Evolutionary conservation across 2,329 filamentous ascomycete genomes (phyloP).

Genomic region (Teratosphaeriaceae sp.): DNA sequence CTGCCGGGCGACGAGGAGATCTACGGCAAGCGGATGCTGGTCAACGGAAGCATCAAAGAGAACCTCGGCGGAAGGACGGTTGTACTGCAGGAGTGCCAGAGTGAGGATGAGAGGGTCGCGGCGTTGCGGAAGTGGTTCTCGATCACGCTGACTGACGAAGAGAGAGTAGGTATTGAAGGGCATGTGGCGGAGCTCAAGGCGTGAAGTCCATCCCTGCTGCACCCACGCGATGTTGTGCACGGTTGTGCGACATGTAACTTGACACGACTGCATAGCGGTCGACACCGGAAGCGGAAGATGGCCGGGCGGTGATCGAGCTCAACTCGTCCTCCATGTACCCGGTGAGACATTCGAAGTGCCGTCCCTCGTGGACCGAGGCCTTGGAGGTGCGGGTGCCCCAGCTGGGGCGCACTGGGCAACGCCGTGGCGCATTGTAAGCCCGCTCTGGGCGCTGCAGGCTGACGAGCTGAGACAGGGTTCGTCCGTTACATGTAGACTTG

Average conservation of each 20-base stretch:
- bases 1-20: conserved; percentile 21
- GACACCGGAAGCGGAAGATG: too few species aligned
- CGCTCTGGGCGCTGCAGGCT: not conserved
- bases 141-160: conserved; percentile 34
- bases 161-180: conserved; percentile 30
- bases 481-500: too few species aligned
- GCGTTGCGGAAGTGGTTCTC: conserved; percentile 40
- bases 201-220: too few species aligned
- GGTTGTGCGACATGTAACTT: too few species aligned
- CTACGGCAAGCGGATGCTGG: conserved; percentile 34
- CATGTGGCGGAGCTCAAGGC: not conserved
- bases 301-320: too few species aligned
- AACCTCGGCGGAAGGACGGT: conserved; percentile 40
- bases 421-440: not conserved
- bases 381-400: too few species aligned
- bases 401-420: too few species aligned
- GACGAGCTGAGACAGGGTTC: not conserved
- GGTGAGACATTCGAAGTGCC: too few species aligned
- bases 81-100: conserved; percentile 34
- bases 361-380: conserved; percentile 1
- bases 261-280: too few species aligned
- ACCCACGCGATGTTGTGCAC: not conserved
- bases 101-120: conserved; percentile 35
- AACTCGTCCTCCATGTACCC: too few species aligned
- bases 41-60: conserved; percentile 38